These are phyloP conservation scores for Rosa multiflora DNA, from an alignment of 306 rosid species.

Conservation along the genomic window DNA sequence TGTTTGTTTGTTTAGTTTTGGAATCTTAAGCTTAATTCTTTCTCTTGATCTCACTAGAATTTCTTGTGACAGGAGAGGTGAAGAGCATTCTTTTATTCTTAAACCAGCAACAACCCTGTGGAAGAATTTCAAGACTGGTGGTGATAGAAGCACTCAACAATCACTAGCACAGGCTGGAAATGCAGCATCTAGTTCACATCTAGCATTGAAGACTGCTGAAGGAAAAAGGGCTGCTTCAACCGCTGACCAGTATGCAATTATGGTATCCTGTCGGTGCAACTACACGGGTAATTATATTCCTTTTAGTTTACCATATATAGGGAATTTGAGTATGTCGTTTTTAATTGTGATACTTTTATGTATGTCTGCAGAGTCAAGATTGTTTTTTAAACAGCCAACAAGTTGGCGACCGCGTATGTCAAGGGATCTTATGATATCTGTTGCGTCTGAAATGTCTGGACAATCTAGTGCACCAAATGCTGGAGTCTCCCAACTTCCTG, in stretches of 20 bases:
- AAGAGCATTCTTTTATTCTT: slow-evolving; percentile 92
- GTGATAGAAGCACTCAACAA: slow-evolving; percentile 51
- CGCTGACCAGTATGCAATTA: slow-evolving; percentile 71
- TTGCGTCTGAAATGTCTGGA: slow-evolving; percentile 65
- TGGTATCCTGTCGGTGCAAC: slow-evolving; percentile 95
- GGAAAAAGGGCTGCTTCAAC: slow-evolving; percentile 39
- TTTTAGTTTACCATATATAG: slow-evolving; percentile 10
- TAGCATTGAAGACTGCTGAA: slow-evolving; percentile 44
- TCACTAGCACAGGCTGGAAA: slow-evolving; percentile 48
- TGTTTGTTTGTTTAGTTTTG: slow-evolving; percentile 1
- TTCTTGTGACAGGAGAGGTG: slow-evolving; percentile 76
- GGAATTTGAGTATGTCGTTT: background rate
- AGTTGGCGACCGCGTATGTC: slow-evolving; percentile 75
- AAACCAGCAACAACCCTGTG: slow-evolving; percentile 64
- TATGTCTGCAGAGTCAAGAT: slow-evolving; percentile 59
- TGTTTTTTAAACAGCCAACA: slow-evolving; percentile 88
- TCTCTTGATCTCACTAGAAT: slow-evolving; percentile 20
- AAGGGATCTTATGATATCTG: slow-evolving; percentile 85
- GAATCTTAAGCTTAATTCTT: background rate
- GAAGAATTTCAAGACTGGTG: slow-evolving; percentile 52
- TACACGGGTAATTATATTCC: slow-evolving; percentile 54
- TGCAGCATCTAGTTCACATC: slow-evolving; percentile 43
- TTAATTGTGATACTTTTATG: slow-evolving; percentile 9
- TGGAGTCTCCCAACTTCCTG: slow-evolving; percentile 63
- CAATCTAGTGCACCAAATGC: slow-evolving; percentile 43